Evolutionary conservation across 2,329 filamentous ascomycete species (phyloP).

Genomic region (Magnaporthales sp.): DNA sequence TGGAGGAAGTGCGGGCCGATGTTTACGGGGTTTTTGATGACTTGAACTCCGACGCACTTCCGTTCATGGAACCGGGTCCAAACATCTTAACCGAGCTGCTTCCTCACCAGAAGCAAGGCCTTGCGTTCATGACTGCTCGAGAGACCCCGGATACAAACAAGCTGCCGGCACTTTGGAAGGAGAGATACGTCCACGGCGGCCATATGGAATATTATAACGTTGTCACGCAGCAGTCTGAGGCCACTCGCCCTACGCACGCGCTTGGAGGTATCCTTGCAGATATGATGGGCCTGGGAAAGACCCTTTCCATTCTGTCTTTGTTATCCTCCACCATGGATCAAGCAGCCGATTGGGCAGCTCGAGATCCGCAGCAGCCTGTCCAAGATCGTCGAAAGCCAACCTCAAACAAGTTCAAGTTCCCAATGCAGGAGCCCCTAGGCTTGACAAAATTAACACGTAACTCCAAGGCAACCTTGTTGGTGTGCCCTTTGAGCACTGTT

Average conservation of each 20-base stretch:
- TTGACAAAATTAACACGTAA: constrained; percentile 54
- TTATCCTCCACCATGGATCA: constrained; percentile 57
- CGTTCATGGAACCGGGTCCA: constrained; percentile 57
- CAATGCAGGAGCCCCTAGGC: constrained; percentile 33
- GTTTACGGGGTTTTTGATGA: constrained; percentile 84
- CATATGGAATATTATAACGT: constrained; percentile 67
- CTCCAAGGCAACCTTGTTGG: constrained; percentile 70
- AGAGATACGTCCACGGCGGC: constrained; percentile 38
- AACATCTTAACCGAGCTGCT: constrained; percentile 62
- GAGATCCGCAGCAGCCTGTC: constrained; percentile 40
- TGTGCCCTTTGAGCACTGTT: constrained; percentile 84
- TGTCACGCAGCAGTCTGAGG: constrained; percentile 64
- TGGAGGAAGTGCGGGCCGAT: constrained; percentile 79
- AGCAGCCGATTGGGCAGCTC: constrained; percentile 52
- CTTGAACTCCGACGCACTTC: constrained; percentile 66
- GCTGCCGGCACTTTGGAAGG: constrained; percentile 58
- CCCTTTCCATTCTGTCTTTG: constrained; percentile 75
- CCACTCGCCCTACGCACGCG: constrained; percentile 53
- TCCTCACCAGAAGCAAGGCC: constrained; percentile 80
- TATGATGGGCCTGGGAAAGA: constrained; percentile 87
- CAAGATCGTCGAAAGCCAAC: constrained; percentile 27
- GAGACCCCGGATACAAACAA: constrained; percentile 56
- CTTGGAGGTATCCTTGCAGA: constrained; percentile 70
- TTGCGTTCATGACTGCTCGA: constrained; percentile 76
- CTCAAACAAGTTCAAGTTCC: constrained; percentile 24